phyloP scores from a whole-genome alignment of 768 basidiomycete genomes.

The Exidia glandulosa region DNA sequence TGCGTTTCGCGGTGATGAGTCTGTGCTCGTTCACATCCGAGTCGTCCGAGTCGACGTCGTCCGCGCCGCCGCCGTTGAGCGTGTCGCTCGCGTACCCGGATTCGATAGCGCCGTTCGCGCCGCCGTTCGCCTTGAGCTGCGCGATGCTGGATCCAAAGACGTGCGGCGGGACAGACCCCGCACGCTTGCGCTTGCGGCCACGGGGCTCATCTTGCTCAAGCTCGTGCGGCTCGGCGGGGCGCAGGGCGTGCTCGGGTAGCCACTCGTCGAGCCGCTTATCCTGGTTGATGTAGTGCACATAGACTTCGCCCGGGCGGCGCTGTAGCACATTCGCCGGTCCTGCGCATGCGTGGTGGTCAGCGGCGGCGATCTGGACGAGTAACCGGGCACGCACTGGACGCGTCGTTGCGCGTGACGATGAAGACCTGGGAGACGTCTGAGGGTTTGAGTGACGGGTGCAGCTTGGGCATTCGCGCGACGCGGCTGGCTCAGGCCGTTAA shows the following conservation, averaged over 20 bases:
- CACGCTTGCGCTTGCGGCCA: slow-evolving; percentile 17
- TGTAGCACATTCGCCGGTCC: slow-evolving; percentile 43
- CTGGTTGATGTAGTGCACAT: slow-evolving; percentile 60
- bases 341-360: slow-evolving; percentile 7
- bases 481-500: too few species aligned
- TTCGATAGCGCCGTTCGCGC: not conserved
- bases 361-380: not conserved
- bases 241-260: slow-evolving; percentile 39
- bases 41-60: slow-evolving; percentile 52
- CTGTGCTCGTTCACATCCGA: slow-evolving; percentile 58
- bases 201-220: slow-evolving; percentile 11
- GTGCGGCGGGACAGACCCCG: slow-evolving; percentile 1
- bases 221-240: slow-evolving; percentile 18
- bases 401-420: slow-evolving; percentile 22
- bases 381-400: slow-evolving; percentile 22
- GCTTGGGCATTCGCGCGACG: not conserved
- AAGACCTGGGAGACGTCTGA: not conserved
- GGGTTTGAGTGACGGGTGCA: not conserved
- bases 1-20: slow-evolving; percentile 57
- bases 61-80: slow-evolving; percentile 12
- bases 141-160: not conserved
- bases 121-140: not conserved
- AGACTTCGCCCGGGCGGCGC: slow-evolving; percentile 34
- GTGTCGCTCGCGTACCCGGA: slow-evolving; percentile 6
- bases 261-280: slow-evolving; percentile 73